phyloP scores from a whole-genome alignment of 2,329 filamentous ascomycete genomes.

The Calonectria hawksworthii region DNA sequence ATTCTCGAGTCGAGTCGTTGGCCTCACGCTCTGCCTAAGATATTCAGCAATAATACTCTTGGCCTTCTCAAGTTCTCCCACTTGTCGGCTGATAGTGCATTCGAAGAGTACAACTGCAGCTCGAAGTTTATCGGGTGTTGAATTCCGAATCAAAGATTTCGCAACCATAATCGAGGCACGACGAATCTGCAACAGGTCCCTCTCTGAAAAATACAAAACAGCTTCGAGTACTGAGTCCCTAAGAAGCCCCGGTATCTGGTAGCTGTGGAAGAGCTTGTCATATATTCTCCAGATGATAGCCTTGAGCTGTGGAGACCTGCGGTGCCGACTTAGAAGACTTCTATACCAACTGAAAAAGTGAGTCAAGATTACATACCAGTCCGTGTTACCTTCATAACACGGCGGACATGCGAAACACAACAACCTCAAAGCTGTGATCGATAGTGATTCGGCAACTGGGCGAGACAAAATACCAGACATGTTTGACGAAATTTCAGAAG shows the following conservation, averaged over 20 bases:
- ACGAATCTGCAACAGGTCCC: slow-evolving; percentile 47
- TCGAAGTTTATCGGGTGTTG: slow-evolving; percentile 50
- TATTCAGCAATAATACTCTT: slow-evolving; percentile 45
- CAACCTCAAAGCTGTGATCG: slow-evolving; percentile 35
- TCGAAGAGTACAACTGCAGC: slow-evolving; percentile 48
- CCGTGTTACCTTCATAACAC: slow-evolving; percentile 50
- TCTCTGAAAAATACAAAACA: slow-evolving; percentile 48
- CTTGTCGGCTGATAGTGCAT: slow-evolving; percentile 47
- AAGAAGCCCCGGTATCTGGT: slow-evolving; percentile 29
- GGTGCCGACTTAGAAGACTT: too few relatives aligned
- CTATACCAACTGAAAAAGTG: not conserved
- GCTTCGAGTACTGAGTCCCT: slow-evolving; percentile 43
- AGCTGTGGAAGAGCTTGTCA: slow-evolving; percentile 28
- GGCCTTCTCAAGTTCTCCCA: slow-evolving; percentile 43
- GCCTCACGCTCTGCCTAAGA: slow-evolving; percentile 26
- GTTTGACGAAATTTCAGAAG: not conserved
- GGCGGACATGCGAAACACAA: slow-evolving; percentile 49
- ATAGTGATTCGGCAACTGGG: slow-evolving; percentile 36
- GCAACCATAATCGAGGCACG: slow-evolving; percentile 42
- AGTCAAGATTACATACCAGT: slow-evolving; percentile 41
- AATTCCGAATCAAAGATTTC: slow-evolving; percentile 40
- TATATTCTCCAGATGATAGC: slow-evolving; percentile 45
- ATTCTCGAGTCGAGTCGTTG: slow-evolving; percentile 43
- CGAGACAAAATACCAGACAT: slow-evolving; percentile 15
- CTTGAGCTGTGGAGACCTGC: slow-evolving; percentile 44